Base-by-base conservation (phyloP, 1,284 basidiomycete genomes). In the Ustilago loliicola region DNA sequence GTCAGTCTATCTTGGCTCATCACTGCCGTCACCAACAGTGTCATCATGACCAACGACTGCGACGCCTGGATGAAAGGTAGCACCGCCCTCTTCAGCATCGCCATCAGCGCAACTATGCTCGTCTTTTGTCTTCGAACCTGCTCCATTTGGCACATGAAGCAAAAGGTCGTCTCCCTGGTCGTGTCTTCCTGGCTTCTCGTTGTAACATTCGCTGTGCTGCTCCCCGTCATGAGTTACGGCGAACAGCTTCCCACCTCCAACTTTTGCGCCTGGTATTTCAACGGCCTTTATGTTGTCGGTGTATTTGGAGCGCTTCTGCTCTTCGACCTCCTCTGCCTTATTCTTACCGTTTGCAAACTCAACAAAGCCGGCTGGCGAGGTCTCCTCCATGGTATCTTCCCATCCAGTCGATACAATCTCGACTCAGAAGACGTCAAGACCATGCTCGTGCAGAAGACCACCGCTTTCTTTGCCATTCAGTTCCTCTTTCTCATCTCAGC, bases 391-490 rank as follows among this genome's bases (percentile, higher is more conserved):
- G 71, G 71, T 17, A 40, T 83, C 25, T 63, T 80, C 15, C 80
- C 81, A 2, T 56, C 61, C 7, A 58, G 54, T 32, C 54, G 61
- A 17, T 51, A 63, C 51, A 76, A 78, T 34, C 48, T 75, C 32
- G 77, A 79, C 45, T 55, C 76, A 2, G 81, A 82, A 36, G 81
- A 83, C 40, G 75, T 83, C 53, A 77, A 67, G 62, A 64, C 66
- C 52, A 83, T 83, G 80, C 76, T 83, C 30, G 73, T 83, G 5
- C 80, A 83, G 55, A 72, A 77, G 52, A 81, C 81, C 38, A 79
- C 72, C 25, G 69, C 70, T 8, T 83, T 82, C 66, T 82, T 80
- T 47, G 47, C 67, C 30, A 72, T 80, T 15, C 80, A 81, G 38
- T 80, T 82, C 57, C 65, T 65, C 55, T 66, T 83, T 32, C 74